Base-by-base conservation (phyloP, 73 alveolate species). In the Paraurostyla sp. region DNA sequence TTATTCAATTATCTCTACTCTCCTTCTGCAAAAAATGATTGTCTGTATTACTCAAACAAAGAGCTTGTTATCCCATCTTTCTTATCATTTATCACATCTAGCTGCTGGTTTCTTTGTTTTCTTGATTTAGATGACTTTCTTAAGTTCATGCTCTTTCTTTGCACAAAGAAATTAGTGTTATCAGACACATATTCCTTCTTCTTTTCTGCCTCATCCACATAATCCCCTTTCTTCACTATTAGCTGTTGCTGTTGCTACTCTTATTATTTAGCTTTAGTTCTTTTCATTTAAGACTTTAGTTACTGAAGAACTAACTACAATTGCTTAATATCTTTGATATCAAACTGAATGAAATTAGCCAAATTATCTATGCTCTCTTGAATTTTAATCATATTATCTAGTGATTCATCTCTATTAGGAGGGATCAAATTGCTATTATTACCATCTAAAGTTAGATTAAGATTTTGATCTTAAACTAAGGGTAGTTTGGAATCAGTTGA, bases 241-340 rank as follows among this genome's bases (percentile, higher is more conserved):
- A 20, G 40, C 23, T 54, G 9, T 54, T 54, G 2, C 18, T 38
- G 54, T 15, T 16, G 46, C 16, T 35, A 18, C 56, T 65, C 23
- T 16, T 38, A 3, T 22, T 65, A 56, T 1, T 18, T 65, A 13
- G 6, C 41, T 65, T 22, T 32, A 13, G 25, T 2, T 40, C 46
- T 22, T 32, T 22, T 32, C 36, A 65, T 20, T 38, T 65, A 38
- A 38, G 35, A 38, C 36, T 65, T 65, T 6, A 65, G 18, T 6
- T 40, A 38, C n/a, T 38, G 18, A 3, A 65, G 38, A 6, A 65
- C 4, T 16, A 65, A 2, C 25, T 65, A 33, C 29, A 65, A 22
- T 40, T 65, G 58, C 82, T 35, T 65, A 22, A 65, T 65, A 22
- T 65, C 82, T 40, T 65, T 65, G 16, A 65, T 65, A 40, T 65